Percentiles rank a stretch among this genome's conserved stretches.
Conservation (phyloP, 2,329 filamentous ascomycete species). For the Diaporthe capsici region DNA sequence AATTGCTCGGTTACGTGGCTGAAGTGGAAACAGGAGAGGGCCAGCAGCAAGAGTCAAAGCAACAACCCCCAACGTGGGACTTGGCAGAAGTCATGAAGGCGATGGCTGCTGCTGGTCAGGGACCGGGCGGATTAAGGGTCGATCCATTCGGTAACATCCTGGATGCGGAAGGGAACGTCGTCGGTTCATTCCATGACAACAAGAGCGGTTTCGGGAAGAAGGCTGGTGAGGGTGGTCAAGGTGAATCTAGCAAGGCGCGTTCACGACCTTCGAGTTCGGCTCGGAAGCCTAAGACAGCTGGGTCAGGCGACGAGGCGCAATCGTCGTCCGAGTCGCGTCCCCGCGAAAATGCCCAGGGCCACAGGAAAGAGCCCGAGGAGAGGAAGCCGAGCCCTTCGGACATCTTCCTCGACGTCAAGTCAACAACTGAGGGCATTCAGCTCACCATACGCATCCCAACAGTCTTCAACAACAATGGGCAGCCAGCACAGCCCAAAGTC, state of each 20-base stretch:
- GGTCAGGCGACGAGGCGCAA: constrained; percentile 47
- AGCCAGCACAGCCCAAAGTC: constrained; percentile 49
- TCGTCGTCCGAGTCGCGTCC: constrained; percentile 49
- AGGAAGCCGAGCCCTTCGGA: constrained; percentile 60
- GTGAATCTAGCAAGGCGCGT: constrained; percentile 44
- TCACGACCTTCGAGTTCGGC: constrained; percentile 42
- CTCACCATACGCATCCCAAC: constrained; percentile 71
- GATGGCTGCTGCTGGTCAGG: constrained; percentile 44
- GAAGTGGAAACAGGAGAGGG: constrained; percentile 53
- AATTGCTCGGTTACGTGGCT: constrained; percentile 60
- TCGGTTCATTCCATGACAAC: constrained; percentile 64
- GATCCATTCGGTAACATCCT: constrained; percentile 62
- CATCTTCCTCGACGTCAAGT: constrained; percentile 70
- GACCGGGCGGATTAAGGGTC: constrained; percentile 55
- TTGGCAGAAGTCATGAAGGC: constrained; percentile 51
- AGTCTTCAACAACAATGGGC: constrained; percentile 60
- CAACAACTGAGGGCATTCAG: constrained; percentile 70
- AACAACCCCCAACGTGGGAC: constrained; percentile 48
- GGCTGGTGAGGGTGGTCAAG: not conserved
- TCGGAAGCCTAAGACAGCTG: constrained; percentile 38
- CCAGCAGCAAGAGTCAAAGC: constrained; percentile 43
- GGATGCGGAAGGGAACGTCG: constrained; percentile 59
- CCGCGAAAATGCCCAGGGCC: constrained; percentile 53
- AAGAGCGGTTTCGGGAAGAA: constrained; percentile 48
- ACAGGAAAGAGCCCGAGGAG: constrained; percentile 56